Percentiles rank a stretch among this genome's conserved stretches.
Evolutionary conservation across 108 stramenopile species (phyloP).

Genomic region (Chaetoceros muelleri): DNA sequence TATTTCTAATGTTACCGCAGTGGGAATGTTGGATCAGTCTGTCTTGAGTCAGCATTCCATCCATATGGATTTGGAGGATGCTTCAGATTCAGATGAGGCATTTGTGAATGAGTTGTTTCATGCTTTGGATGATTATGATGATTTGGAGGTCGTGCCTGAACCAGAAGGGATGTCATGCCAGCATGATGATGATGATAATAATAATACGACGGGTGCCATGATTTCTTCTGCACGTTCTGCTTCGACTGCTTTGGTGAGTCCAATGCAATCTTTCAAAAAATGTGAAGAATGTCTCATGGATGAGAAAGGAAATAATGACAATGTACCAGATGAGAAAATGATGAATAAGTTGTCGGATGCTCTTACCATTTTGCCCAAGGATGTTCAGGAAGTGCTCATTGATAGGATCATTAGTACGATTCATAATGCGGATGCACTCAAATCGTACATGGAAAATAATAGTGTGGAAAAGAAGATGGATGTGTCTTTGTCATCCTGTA

Average conservation of each 20-base stretch:
- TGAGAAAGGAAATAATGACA: conserved; percentile 12
- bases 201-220: not conserved
- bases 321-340: conserved; percentile 49
- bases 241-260: not conserved
- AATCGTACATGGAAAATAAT: conserved; percentile 16
- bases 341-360: conserved; percentile 74
- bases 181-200: not conserved
- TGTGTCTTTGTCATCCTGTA: conserved; percentile 1
- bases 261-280: not conserved
- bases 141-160: conserved; percentile 9
- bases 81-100: conserved; percentile 9
- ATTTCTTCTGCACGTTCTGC: conserved; percentile 1
- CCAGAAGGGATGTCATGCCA: not conserved
- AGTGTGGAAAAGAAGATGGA: not conserved
- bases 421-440: conserved; percentile 25
- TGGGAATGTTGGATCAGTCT: conserved; percentile 6
- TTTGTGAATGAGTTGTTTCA: conserved; percentile 32
- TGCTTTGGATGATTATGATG: conserved; percentile 21
- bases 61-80: no score
- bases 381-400: conserved; percentile 73
- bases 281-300: no score
- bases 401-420: conserved; percentile 67
- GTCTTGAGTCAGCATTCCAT: not conserved
- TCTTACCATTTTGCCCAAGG: conserved; percentile 49
- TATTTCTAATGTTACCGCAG: conserved; percentile 1